Conservation (phyloP, 768 basidiomycete genomes). For the Serendipita indica region DNA sequence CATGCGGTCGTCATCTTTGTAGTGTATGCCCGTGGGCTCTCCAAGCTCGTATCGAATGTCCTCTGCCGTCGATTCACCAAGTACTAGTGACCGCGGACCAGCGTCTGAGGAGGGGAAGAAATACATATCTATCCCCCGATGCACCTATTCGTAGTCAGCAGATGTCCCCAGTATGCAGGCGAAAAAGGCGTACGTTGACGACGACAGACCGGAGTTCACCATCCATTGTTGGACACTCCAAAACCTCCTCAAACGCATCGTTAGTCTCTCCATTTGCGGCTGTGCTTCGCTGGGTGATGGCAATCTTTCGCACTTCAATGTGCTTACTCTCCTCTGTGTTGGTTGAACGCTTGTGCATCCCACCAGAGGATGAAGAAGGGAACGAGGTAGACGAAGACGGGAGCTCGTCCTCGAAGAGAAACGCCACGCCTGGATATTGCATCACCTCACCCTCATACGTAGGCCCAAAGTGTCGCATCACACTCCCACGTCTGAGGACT, state of each 20-base stretch:
- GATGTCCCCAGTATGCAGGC: not conserved
- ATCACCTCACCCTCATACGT: constrained; percentile 68
- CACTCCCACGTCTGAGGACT: constrained; percentile 44
- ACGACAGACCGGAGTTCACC: constrained; percentile 56
- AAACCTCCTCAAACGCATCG: constrained; percentile 66
- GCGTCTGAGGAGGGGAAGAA: constrained; percentile 40
- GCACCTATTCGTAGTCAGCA: constrained; percentile 33
- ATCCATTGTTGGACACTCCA: constrained; percentile 48
- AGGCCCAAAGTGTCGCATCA: constrained; percentile 64
- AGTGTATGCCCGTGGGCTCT: constrained; percentile 57
- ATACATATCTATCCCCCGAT: constrained; percentile 54
- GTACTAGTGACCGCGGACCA: constrained; percentile 38
- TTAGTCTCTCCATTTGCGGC: constrained; percentile 32
- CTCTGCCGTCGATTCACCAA: constrained; percentile 70
- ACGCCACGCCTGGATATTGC: constrained; percentile 71
- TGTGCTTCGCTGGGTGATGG: constrained; percentile 56
- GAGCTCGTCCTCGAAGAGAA: constrained; percentile 65
- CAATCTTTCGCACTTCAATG: constrained; percentile 53
- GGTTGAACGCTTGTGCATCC: constrained; percentile 26
- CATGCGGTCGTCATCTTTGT: constrained; percentile 85
- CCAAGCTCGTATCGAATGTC: constrained; percentile 70
- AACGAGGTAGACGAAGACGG: constrained; percentile 22
- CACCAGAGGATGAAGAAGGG: constrained; percentile 27
- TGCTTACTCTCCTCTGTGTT: constrained; percentile 50
- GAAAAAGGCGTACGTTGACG: constrained; percentile 36